Evolutionary conservation across 1,139 yeast genomes (phyloP).

Genomic region (Ogataea hybrid): DNA sequence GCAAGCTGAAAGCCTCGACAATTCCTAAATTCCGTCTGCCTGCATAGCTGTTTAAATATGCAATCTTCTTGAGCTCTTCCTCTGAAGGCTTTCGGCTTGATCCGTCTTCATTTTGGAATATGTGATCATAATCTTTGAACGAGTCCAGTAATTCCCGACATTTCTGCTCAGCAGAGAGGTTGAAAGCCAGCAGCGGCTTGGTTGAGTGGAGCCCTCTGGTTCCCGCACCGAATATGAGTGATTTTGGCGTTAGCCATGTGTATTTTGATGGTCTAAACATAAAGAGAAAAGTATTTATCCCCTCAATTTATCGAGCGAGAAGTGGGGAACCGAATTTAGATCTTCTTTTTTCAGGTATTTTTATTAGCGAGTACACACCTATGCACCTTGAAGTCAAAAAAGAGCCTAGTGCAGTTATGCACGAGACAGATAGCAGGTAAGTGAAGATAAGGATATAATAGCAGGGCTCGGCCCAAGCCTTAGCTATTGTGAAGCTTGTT

Average conservation of each 20-base stretch:
- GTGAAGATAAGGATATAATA: not conserved
- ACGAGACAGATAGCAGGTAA: not conserved
- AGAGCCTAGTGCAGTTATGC: not conserved
- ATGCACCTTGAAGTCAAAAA: not conserved
- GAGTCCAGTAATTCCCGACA: slow-evolving; percentile 33
- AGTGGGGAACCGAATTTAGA: not conserved
- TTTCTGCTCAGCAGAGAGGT: slow-evolving; percentile 25
- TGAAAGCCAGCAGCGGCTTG: slow-evolving; percentile 16
- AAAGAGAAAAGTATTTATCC: not conserved
- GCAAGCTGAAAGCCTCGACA: slow-evolving; percentile 58
- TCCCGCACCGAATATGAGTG: not conserved
- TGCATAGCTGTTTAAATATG: slow-evolving; percentile 65
- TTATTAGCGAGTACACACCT: too few species aligned
- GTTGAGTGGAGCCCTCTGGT: slow-evolving; percentile 7
- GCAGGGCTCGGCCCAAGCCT: not conserved
- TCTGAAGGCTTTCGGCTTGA: slow-evolving; percentile 71
- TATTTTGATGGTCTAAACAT: not conserved
- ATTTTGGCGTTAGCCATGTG: not conserved
- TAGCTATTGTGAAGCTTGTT: not conserved
- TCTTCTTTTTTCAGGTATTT: too few species aligned
- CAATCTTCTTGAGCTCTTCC: slow-evolving; percentile 69
- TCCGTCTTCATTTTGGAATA: slow-evolving; percentile 78
- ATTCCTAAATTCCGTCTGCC: slow-evolving; percentile 55
- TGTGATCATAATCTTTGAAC: slow-evolving; percentile 54
- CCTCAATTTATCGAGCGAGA: not conserved